These are phyloP conservation scores for Calonectria pseudoreteaudii DNA, from an alignment of 2,329 filamentous ascomycete genomes.

Conservation along the genomic window DNA sequence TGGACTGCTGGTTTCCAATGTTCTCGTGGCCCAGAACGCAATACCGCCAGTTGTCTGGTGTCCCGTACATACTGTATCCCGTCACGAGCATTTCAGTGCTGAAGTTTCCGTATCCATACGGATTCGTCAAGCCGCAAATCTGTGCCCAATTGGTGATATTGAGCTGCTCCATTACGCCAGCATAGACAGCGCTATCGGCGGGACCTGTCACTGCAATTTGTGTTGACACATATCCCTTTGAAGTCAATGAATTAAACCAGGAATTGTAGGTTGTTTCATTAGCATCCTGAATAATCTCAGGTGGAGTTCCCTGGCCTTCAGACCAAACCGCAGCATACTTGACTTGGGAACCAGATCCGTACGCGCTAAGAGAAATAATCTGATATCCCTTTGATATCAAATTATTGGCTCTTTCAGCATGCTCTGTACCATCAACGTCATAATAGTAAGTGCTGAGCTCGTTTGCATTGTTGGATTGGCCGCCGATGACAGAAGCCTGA, in stretches of 20 bases:
- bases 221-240: slow-evolving; percentile 1
- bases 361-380: slow-evolving; percentile 28
- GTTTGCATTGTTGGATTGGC: neutral
- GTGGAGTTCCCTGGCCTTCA: neutral
- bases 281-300: slow-evolving; percentile 18
- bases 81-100: slow-evolving; percentile 13
- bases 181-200: neutral
- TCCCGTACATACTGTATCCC: slow-evolving; percentile 32
- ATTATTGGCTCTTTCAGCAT: neutral
- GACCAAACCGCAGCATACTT: slow-evolving; percentile 32
- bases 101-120: neutral
- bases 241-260: slow-evolving; percentile 23
- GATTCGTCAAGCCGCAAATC: slow-evolving; percentile 17
- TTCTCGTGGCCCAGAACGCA: slow-evolving; percentile 34
- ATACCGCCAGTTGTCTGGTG: slow-evolving; percentile 22
- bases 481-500: neutral
- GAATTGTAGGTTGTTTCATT: slow-evolving; percentile 12
- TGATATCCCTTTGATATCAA: slow-evolving; percentile 12
- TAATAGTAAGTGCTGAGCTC: slow-evolving; percentile 19
- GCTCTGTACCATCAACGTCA: neutral
- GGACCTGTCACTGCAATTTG: slow-evolving; percentile 30
- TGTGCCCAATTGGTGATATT: slow-evolving; percentile 22
- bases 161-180: slow-evolving; percentile 27
- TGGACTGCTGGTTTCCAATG: slow-evolving; percentile 26
- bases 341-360: slow-evolving; percentile 20